Base-by-base conservation (phyloP, 116 monocot species). In the Dioscorea cayenensis region DNA sequence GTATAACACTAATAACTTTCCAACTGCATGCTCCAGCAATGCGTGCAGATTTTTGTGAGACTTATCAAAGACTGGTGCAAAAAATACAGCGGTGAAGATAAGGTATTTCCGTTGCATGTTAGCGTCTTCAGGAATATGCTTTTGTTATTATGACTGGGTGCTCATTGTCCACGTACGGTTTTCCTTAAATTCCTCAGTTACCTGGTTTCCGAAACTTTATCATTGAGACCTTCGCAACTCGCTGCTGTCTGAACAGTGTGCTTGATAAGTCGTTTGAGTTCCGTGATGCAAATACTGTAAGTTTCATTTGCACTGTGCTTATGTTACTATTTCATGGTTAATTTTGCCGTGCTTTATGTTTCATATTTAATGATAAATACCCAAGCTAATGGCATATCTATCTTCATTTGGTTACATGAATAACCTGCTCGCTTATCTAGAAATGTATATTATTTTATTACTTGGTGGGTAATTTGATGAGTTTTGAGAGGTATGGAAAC, bases 241-340 rank as follows among this genome's bases (percentile, higher is more conserved):
- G 78, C 66, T 95, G 95, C 75, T 95, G 95, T 63, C 77, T 95
- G 14, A 82, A 85, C 76, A 95, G 95, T 64, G 87, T 92, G 28
- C 89, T 95, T 51, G 95, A 95, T 66, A 83, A 84, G 62, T 91
- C 95, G 76, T 92, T 95, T 72, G 83, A 92, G 66, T 83, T 95
- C 28, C 83, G 82, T 61, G 95, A 95, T 82, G 95, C 92, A 61
- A 95, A 92, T 69, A 83, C 87, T 63, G 95, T 95, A 85, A 78
- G 64, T 55, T 5, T 14, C 17, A 16, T 5, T 55, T 55, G 19
- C 17, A 16, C n/a, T 55, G 14, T 14, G 0, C 10, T 18, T 55
- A 0, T n/a, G 3, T 55, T 55, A 5, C 1, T 55, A n/a, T 55
- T n/a, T 55, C 55, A 55, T 55, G 55, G 5, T 55, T 43, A 43